A percentile compares a stretch with the other conserved stretches of the same genome.
These are phyloP conservation scores for Digitaria exilis DNA, from an alignment of 202 grass and related monocot species.

Conservation along the genomic window DNA sequence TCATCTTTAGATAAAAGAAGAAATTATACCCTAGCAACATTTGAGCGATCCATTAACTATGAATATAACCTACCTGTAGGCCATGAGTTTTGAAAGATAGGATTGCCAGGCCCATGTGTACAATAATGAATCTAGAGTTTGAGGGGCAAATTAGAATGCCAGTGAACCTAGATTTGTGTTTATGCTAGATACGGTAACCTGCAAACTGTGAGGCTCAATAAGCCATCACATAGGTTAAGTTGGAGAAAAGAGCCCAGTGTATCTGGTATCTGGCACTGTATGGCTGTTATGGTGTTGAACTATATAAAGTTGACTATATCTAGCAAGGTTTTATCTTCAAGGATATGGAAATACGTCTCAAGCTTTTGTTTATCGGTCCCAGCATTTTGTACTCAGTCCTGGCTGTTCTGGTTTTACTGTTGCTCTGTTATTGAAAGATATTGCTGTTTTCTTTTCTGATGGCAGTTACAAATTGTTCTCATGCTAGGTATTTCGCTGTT, in stretches of 20 bases:
- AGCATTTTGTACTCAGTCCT: background rate
- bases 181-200: background rate
- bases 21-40: background rate
- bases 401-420: slow-evolving; percentile 21
- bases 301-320: background rate
- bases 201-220: slow-evolving; percentile 9
- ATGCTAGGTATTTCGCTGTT: slow-evolving; percentile 94
- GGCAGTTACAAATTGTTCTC: slow-evolving; percentile 38
- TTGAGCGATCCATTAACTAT: slow-evolving; percentile 1
- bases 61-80: background rate
- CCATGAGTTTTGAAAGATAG: background rate
- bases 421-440: background rate
- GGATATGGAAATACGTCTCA: slow-evolving; percentile 4
- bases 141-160: slow-evolving; percentile 17
- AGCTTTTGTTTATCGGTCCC: slow-evolving; percentile 5
- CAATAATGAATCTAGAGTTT: slow-evolving; percentile 19
- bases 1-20: slow-evolving; percentile 1
- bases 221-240: background rate
- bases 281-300: background rate
- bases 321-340: slow-evolving; percentile 3
- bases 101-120: background rate
- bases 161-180: slow-evolving; percentile 2
- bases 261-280: background rate
- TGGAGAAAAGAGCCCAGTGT: background rate
- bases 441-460: slow-evolving; percentile 35